Evolutionary conservation across 2,329 filamentous ascomycete genomes (phyloP).

Genomic region (Teratosphaeria pseudoeucalypti): DNA sequence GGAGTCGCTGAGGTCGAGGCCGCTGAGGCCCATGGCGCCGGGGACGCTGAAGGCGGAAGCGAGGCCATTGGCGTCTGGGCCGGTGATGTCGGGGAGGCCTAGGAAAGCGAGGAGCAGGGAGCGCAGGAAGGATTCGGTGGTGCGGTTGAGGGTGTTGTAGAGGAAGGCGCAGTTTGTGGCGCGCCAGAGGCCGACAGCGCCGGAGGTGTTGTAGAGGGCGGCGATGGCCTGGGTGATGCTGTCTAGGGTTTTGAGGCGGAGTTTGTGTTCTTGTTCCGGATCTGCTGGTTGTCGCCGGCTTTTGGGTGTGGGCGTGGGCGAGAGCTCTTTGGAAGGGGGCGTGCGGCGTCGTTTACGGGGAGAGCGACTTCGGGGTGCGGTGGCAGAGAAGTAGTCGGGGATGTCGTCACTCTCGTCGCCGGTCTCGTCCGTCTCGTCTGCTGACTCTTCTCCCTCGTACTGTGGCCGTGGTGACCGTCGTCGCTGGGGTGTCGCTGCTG

Average conservation of each 20-base stretch:
- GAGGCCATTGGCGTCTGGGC: slow-evolving; percentile 62
- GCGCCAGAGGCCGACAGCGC: slow-evolving; percentile 90
- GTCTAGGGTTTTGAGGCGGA: slow-evolving; percentile 63
- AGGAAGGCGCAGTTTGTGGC: slow-evolving; percentile 84
- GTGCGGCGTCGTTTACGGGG: slow-evolving; percentile 28
- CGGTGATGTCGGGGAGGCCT: slow-evolving; percentile 74
- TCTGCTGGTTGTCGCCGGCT: slow-evolving; percentile 13
- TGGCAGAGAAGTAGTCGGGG: slow-evolving; percentile 72
- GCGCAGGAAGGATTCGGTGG: slow-evolving; percentile 84
- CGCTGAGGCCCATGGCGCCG: slow-evolving; percentile 30
- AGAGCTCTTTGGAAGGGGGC: slow-evolving; percentile 10
- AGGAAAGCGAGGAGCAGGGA: slow-evolving; percentile 83
- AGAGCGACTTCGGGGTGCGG: slow-evolving; percentile 46
- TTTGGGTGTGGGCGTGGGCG: slow-evolving; percentile 19
- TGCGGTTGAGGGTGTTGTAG: slow-evolving; percentile 75
- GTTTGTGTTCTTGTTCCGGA: slow-evolving; percentile 38
- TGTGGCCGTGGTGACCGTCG: background rate
- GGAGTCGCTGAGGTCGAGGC: slow-evolving; percentile 70
- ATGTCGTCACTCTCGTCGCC: slow-evolving; percentile 42
- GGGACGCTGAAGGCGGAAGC: slow-evolving; percentile 41
- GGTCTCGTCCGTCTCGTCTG: slow-evolving; percentile 5
- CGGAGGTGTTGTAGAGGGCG: slow-evolving; percentile 81
- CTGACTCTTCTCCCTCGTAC: slow-evolving; percentile 2
- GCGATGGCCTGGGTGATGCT: slow-evolving; percentile 78
- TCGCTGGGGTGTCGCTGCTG: background rate